Conservation (phyloP, 768 basidiomycete genomes). For the Leccinum imitatum region DNA sequence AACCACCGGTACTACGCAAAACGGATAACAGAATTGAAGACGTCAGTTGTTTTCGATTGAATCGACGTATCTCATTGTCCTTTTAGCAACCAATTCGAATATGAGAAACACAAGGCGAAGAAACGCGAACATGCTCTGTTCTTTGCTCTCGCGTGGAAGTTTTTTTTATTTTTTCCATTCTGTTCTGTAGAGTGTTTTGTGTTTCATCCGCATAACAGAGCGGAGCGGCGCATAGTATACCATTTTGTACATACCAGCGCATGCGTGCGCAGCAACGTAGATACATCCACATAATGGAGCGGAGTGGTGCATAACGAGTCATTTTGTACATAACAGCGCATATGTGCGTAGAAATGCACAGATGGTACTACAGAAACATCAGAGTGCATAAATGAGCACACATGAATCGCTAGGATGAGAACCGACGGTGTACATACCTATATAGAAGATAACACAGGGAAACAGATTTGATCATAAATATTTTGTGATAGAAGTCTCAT, state of each 20-base stretch:
- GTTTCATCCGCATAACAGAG: not conserved
- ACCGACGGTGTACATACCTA: too few relatives aligned
- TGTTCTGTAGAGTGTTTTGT: not conserved
- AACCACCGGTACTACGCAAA: too few relatives aligned
- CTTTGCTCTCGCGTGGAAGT: not conserved
- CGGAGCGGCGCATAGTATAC: not conserved
- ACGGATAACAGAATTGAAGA: too few relatives aligned
- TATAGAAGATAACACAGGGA: too few relatives aligned
- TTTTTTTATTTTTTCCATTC: too few relatives aligned
- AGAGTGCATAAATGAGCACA: not conserved
- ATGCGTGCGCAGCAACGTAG: not conserved
- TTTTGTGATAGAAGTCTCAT: too few relatives aligned
- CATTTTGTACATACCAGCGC: not conserved
- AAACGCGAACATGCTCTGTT: not conserved
- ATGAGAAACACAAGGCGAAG: too few relatives aligned
- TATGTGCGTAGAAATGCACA: not conserved
- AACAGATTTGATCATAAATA: too few relatives aligned
- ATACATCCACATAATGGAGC: not conserved
- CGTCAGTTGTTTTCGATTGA: too few relatives aligned
- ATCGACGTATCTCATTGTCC: too few relatives aligned
- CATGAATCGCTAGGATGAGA: too few relatives aligned
- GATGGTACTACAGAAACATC: not conserved
- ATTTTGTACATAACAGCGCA: not conserved
- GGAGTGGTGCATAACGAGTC: not conserved
- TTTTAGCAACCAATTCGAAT: too few relatives aligned